phyloP scores from a whole-genome alignment of 345 rosid species.

The Raphanus sativus region DNA sequence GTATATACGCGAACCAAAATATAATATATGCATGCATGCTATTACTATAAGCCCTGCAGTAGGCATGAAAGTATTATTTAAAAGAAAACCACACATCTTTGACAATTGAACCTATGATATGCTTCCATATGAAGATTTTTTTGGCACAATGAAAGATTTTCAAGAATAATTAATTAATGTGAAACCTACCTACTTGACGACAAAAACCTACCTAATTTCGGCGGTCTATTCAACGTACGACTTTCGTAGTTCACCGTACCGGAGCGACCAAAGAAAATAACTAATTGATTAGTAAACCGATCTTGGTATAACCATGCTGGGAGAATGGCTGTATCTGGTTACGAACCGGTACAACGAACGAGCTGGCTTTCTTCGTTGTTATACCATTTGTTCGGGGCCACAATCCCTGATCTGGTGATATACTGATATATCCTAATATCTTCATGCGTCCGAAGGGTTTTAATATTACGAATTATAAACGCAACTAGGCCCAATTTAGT shows the following conservation, averaged over 20 bases:
- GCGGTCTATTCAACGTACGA: background rate
- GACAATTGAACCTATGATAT: background rate
- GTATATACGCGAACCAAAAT: background rate
- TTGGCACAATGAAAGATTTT: background rate
- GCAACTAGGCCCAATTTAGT: background rate
- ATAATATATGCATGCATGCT: background rate
- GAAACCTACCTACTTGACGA: background rate
- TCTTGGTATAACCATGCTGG: background rate
- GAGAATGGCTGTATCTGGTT: background rate
- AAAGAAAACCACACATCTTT: background rate
- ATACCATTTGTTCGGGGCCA: background rate
- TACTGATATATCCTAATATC: too few relatives aligned
- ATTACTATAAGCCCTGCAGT: background rate
- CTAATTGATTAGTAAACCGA: background rate
- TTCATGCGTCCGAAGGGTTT: background rate
- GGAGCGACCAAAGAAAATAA: background rate
- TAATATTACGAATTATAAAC: background rate
- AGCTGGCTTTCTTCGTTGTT: background rate
- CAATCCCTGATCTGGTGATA: background rate
- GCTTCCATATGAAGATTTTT: background rate
- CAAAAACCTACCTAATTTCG: background rate
- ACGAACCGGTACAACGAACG: background rate
- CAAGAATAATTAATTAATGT: conserved; percentile 7
- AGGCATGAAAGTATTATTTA: background rate
- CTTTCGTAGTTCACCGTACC: background rate